phyloP scores from a whole-genome alignment of 805 yeast species.

The Hanseniaspora valbyensis region DNA sequence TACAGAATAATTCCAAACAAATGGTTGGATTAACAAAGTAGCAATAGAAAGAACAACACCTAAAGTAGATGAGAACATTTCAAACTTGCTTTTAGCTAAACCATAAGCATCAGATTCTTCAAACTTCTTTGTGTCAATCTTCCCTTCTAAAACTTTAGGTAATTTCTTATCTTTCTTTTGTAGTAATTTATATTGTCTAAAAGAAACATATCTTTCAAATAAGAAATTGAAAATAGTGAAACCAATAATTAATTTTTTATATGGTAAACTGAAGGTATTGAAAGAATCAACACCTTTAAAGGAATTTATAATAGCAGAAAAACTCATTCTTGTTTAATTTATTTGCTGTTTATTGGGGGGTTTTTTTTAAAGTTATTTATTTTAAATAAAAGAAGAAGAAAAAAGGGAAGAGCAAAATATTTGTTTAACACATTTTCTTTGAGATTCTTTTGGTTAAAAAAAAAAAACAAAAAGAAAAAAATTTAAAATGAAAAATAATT shows the following conservation, averaged over 20 bases:
- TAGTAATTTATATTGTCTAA: constrained; percentile 66
- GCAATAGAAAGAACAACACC: constrained; percentile 30
- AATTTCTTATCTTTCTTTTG: constrained; percentile 36
- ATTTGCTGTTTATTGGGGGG: neutral
- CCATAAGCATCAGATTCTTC: constrained; percentile 68
- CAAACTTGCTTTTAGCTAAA: constrained; percentile 63
- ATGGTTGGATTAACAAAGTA: constrained; percentile 53
- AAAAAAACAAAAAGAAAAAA: too few species aligned
- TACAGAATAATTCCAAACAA: constrained; percentile 45
- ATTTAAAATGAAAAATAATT: too few species aligned
- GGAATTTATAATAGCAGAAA: neutral
- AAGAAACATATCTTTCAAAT: constrained; percentile 63
- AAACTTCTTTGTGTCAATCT: constrained; percentile 63
- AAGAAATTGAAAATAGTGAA: constrained; percentile 63
- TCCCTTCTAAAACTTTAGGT: constrained; percentile 58
- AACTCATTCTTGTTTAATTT: neutral
- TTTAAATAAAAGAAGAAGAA: too few species aligned
- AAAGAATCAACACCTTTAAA: neutral
- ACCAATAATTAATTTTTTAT: constrained; percentile 68
- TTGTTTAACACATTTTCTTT: too few species aligned
- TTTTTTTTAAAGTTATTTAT: neutral
- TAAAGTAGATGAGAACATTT: constrained; percentile 43
- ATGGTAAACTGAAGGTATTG: constrained; percentile 51
- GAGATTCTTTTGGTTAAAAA: too few species aligned
- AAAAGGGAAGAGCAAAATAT: too few species aligned